phyloP scores from a whole-genome alignment of 208 protist genomes.

The Crithidia thermophila region DNA sequence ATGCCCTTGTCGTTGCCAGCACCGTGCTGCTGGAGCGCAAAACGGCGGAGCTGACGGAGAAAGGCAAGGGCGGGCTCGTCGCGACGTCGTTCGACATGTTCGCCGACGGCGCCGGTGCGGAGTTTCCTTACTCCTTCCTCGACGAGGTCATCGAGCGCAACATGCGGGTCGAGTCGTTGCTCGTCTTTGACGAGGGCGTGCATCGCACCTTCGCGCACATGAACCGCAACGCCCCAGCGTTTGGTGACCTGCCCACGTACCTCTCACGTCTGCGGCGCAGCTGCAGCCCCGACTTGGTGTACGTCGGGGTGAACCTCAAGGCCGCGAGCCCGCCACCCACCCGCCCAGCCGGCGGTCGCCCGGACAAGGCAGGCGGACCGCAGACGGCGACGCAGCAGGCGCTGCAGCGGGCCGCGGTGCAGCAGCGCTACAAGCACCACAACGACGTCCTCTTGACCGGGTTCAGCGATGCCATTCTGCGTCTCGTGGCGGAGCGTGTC shows the following conservation, averaged over 20 bases:
- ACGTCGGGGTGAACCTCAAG: conserved; percentile 73
- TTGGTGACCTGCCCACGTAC: conserved; percentile 81
- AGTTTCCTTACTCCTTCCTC: conserved; percentile 82
- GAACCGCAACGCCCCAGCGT: conserved; percentile 58
- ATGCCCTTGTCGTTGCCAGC: conserved; percentile 9
- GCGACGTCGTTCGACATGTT: conserved; percentile 27
- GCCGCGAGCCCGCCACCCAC: conserved; percentile 12
- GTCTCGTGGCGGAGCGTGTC: conserved; percentile 90
- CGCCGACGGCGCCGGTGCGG: conserved; percentile 6
- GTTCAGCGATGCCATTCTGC: conserved; percentile 92
- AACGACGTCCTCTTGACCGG: conserved; percentile 93
- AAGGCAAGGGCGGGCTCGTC: background rate
- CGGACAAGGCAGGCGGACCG: background rate
- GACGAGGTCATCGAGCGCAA: conserved; percentile 70
- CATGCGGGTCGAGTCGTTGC: conserved; percentile 53
- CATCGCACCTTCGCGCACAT: conserved; percentile 76
- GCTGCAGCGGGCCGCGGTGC: conserved; percentile 20
- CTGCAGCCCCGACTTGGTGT: conserved; percentile 91
- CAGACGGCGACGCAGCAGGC: background rate
- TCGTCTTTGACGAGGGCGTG: conserved; percentile 68
- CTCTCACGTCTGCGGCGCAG: conserved; percentile 82
- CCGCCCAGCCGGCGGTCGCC: background rate
- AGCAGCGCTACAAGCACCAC: conserved; percentile 56
- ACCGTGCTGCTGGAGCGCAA: conserved; percentile 21
- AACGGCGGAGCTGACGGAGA: background rate